Percentiles rank a stretch among this genome's conserved stretches.
These are phyloP conservation scores for Brettanomyces custersianus DNA, from an alignment of 805 yeast species.

Conservation along the genomic window DNA sequence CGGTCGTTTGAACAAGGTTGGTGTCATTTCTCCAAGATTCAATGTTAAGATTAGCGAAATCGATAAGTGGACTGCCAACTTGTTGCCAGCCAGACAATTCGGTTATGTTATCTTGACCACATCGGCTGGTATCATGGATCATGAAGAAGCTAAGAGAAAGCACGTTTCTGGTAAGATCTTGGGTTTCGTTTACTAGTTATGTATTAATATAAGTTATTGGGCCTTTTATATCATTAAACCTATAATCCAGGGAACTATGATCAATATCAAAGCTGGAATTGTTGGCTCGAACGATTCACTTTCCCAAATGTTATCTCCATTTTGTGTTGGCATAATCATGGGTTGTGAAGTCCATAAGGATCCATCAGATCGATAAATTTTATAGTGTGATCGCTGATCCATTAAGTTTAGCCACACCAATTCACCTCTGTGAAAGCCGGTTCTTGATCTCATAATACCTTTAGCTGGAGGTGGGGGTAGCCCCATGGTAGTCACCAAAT, in stretches of 20 bases:
- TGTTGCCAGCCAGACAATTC: constrained; percentile 98
- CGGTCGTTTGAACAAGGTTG: constrained; percentile 99
- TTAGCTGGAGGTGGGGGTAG: constrained; percentile 37
- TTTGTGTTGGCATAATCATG: constrained; percentile 9
- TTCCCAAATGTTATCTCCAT: not conserved
- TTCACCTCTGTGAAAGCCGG: constrained; percentile 33
- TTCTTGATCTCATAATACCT: constrained; percentile 26
- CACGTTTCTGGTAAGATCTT: constrained; percentile 98
- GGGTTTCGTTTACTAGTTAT: constrained; percentile 86
- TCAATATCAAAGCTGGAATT: too few relatives aligned
- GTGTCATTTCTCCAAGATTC: constrained; percentile 98
- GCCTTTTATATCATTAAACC: too few relatives aligned
- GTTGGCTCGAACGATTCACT: not conserved
- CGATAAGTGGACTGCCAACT: constrained; percentile 98
- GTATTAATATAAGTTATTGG: too few relatives aligned
- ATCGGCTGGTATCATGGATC: constrained; percentile 99
- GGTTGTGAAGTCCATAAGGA: constrained; percentile 14
- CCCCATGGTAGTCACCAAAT: constrained; percentile 32
- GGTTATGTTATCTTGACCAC: constrained; percentile 98
- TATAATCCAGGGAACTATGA: not conserved
- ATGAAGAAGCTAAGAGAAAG: constrained; percentile 99
- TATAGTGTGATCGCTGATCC: constrained; percentile 27
- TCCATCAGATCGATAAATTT: constrained; percentile 38
- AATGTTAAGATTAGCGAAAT: constrained; percentile 92
- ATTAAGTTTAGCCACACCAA: constrained; percentile 35